Percentiles rank a stretch among this genome's conserved stretches.
Conservation (phyloP, 192 early-diverging fungal species). For the Coemansia asiatica region DNA sequence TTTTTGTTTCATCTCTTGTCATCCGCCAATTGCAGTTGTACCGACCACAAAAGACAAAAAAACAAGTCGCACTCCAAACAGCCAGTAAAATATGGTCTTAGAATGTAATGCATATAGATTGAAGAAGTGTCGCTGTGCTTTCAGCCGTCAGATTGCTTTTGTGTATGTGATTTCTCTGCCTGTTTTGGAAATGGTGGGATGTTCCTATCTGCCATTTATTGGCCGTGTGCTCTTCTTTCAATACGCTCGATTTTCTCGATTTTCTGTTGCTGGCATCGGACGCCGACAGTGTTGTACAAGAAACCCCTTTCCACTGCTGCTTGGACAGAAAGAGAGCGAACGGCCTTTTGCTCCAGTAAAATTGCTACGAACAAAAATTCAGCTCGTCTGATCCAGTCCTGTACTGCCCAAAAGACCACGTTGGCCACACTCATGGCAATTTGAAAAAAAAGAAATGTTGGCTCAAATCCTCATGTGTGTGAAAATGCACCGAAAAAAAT, state of each 20-base stretch:
- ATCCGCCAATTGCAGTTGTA: not conserved
- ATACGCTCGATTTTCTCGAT: not conserved
- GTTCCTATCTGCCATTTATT: not conserved
- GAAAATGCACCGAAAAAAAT: not conserved
- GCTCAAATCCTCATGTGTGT: not conserved
- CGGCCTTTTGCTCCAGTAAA: not conserved
- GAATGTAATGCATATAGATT: not conserved
- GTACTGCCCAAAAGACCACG: not conserved
- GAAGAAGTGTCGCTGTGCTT: not conserved
- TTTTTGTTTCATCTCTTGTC: not conserved
- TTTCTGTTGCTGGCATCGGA: not conserved
- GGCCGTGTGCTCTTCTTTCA: not conserved
- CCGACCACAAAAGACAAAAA: not conserved
- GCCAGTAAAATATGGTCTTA: not conserved
- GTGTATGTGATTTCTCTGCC: too few species aligned
- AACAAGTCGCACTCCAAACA: not conserved
- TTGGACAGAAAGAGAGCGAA: not conserved
- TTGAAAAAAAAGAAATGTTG: too few species aligned
- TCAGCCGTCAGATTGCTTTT: not conserved
- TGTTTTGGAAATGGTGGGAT: not conserved
- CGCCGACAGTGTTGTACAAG: not conserved
- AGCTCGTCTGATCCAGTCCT: not conserved
- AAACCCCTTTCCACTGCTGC: not conserved
- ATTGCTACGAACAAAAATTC: not conserved
- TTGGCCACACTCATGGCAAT: too few species aligned